A percentile compares a stretch with the other conserved stretches of the same genome.
phyloP scores from a whole-genome alignment of 441 rosid genomes.

The Brassica hybrid region DNA sequence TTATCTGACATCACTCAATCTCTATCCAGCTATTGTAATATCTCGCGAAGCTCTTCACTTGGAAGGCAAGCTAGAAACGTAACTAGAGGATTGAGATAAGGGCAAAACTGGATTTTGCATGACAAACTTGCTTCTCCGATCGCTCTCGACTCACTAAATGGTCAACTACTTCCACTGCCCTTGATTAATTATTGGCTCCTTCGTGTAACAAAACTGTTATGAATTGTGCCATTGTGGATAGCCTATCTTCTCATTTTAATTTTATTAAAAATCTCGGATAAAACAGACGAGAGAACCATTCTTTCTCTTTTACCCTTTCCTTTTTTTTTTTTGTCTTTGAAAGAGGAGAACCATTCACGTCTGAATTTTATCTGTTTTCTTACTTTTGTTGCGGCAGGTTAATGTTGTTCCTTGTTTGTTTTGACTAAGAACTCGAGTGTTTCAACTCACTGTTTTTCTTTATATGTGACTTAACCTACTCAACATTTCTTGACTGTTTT shows the following conservation, averaged over 20 bases:
- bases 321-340: neutral
- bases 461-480: constrained; percentile 3
- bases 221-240: neutral
- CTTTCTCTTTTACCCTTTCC: neutral
- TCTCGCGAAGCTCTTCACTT: neutral
- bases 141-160: neutral
- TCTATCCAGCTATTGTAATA: neutral
- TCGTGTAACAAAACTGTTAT: neutral
- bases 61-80: constrained; percentile 6
- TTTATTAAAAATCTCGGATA: neutral
- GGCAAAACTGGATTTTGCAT: neutral
- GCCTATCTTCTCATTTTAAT: neutral
- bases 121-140: neutral
- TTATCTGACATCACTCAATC: neutral
- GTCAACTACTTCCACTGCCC: neutral
- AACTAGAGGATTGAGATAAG: neutral
- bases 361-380: constrained; percentile 3
- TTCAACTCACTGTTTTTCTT: neutral
- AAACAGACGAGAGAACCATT: constrained; percentile 1
- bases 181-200: neutral
- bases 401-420: neutral
- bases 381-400: neutral
- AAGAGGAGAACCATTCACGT: neutral
- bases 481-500: neutral
- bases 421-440: neutral